phyloP scores from a whole-genome alignment of 345 rosid genomes.

The Gossypioides kirkii region DNA sequence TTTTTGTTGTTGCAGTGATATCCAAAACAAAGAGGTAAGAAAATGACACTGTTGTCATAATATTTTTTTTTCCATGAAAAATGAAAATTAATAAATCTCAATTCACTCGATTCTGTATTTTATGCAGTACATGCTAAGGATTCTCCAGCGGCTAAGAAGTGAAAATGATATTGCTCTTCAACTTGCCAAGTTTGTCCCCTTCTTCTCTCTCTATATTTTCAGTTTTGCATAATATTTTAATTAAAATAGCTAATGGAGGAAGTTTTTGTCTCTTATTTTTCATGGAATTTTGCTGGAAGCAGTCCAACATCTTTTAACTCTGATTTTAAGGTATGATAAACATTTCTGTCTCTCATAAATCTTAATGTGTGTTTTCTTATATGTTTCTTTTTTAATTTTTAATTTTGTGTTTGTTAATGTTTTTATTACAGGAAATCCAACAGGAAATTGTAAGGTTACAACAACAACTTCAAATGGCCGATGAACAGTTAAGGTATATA shows the following conservation, averaged over 20 bases:
- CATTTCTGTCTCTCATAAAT: background rate
- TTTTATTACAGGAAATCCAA: conserved; percentile 41
- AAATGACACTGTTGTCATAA: background rate
- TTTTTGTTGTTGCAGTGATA: conserved; percentile 30
- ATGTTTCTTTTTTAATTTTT: background rate
- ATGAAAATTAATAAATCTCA: background rate
- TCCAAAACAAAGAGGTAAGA: conserved; percentile 57
- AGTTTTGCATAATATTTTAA: background rate
- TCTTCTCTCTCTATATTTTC: conserved; percentile 6
- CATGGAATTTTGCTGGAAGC: conserved; percentile 6
- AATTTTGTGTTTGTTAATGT: background rate
- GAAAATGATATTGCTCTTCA: conserved; percentile 55
- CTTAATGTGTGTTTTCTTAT: background rate
- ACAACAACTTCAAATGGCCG: conserved; percentile 54
- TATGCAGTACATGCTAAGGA: conserved; percentile 48
- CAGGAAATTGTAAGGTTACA: conserved; percentile 57
- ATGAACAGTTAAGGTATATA: conserved; percentile 50
- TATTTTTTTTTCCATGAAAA: background rate
- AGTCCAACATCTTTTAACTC: conserved; percentile 50
- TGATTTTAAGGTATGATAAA: conserved; percentile 38
- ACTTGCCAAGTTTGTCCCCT: conserved; percentile 36
- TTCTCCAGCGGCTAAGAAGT: conserved; percentile 43
- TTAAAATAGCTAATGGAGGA: background rate
- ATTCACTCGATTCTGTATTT: background rate
- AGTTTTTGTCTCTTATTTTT: background rate